These are phyloP conservation scores for Monosporascus sp. DNA, from an alignment of 2,329 filamentous ascomycete species.

Conservation along the genomic window DNA sequence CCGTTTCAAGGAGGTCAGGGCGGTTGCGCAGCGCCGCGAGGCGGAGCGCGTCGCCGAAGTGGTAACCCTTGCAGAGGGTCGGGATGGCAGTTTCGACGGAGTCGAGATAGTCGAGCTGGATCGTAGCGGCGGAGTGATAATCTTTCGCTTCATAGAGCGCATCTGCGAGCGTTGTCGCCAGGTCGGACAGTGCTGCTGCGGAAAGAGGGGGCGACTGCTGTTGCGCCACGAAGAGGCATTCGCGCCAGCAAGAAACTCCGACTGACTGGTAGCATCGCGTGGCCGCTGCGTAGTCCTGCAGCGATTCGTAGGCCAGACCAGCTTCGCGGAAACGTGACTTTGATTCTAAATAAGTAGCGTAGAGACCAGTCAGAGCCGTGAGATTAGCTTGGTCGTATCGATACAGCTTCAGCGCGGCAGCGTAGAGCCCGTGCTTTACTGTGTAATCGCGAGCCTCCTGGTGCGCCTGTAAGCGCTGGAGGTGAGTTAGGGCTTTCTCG, in stretches of 20 bases:
- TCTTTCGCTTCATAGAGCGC: slow-evolving; percentile 80
- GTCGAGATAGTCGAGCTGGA: slow-evolving; percentile 75
- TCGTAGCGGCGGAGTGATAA: slow-evolving; percentile 71
- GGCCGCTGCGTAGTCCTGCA: slow-evolving; percentile 68
- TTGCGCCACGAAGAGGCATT: slow-evolving; percentile 76
- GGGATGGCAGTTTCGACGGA: slow-evolving; percentile 66
- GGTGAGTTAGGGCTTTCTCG: slow-evolving; percentile 70
- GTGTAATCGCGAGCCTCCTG: slow-evolving; percentile 75
- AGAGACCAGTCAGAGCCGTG: slow-evolving; percentile 66
- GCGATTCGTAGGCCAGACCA: slow-evolving; percentile 84
- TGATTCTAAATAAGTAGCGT: slow-evolving; percentile 71
- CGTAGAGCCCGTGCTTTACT: slow-evolving; percentile 74
- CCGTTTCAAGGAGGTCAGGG: slow-evolving; percentile 57
- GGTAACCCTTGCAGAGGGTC: slow-evolving; percentile 81
- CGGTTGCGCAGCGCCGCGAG: slow-evolving; percentile 59
- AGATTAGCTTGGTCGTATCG: slow-evolving; percentile 71
- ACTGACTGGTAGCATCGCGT: slow-evolving; percentile 80
- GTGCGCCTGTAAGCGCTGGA: slow-evolving; percentile 69
- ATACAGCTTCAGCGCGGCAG: slow-evolving; percentile 71
- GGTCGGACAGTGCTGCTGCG: slow-evolving; percentile 53
- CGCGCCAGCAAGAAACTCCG: slow-evolving; percentile 75
- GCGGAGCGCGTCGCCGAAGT: slow-evolving; percentile 85
- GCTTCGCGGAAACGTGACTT: slow-evolving; percentile 79
- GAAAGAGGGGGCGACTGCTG: slow-evolving; percentile 59
- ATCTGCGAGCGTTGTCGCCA: slow-evolving; percentile 73